Evolutionary conservation across 1,284 basidiomycete species (phyloP).

Genomic region (Naganishia liquefaciens): DNA sequence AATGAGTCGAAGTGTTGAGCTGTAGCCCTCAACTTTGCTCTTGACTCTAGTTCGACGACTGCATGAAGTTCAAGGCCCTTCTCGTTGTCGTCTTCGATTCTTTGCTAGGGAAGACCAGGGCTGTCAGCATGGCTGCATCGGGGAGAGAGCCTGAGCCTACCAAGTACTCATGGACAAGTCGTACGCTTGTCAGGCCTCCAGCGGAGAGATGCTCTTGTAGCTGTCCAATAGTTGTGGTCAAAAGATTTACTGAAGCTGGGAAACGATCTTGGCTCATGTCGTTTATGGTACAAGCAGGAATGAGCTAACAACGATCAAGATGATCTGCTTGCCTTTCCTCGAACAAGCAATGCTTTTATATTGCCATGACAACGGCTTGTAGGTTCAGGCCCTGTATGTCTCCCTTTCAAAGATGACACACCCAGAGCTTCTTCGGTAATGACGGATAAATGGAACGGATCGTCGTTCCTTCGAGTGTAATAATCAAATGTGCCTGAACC

Average conservation of each 20-base stretch:
- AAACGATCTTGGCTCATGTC: neutral
- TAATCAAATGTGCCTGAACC: neutral
- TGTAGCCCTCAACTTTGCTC: neutral
- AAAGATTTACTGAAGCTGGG: constrained; percentile 7
- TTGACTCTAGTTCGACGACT: constrained; percentile 6
- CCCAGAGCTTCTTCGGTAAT: neutral
- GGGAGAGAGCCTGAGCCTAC: constrained; percentile 11
- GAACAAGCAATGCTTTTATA: neutral
- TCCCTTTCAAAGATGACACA: neutral
- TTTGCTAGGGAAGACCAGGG: neutral
- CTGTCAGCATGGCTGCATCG: neutral
- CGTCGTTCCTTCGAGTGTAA: no score
- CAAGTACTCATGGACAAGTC: constrained; percentile 37
- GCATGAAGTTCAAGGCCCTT: constrained; percentile 4
- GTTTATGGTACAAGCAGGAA: neutral
- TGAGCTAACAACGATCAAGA: neutral
- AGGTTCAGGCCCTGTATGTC: neutral
- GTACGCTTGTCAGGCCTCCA: constrained; percentile 37
- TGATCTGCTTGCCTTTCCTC: neutral
- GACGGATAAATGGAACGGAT: neutral
- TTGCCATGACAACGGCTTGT: neutral
- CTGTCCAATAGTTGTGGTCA: constrained; percentile 34
- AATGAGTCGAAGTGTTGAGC: constrained; percentile 9
- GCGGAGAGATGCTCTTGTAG: constrained; percentile 35
- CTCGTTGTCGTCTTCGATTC: constrained; percentile 16